Evolutionary conservation across 169 alveolate genomes (phyloP).

Genomic region (Miamiensis avidus): DNA sequence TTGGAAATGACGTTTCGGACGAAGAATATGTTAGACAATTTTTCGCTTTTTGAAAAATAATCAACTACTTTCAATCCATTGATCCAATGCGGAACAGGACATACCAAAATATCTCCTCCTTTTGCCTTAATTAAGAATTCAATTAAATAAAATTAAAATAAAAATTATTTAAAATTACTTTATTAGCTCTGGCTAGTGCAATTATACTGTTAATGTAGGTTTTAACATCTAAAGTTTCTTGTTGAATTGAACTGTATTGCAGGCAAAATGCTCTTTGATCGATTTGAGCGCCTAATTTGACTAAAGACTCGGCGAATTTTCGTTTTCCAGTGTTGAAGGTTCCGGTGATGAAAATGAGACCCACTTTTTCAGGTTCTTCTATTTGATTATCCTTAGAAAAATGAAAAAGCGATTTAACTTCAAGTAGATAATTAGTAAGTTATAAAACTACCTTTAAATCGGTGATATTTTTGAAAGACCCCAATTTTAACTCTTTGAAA

Average conservation of each 20-base stretch:
- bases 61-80: slow-evolving; percentile 2
- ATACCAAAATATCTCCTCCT: background rate
- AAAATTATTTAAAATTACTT: no score
- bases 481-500: slow-evolving; percentile 13
- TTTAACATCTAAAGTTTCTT: no score
- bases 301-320: slow-evolving; percentile 10
- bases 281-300: no score
- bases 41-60: slow-evolving; percentile 24
- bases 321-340: slow-evolving; percentile 11
- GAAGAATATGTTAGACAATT: slow-evolving; percentile 5
- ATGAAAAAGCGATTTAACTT: no score
- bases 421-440: background rate
- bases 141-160: no score
- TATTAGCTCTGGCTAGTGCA: background rate
- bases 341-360: slow-evolving; percentile 5
- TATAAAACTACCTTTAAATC: background rate
- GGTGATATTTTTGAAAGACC: slow-evolving; percentile 7
- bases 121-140: background rate
- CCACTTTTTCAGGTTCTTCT: background rate
- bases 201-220: no score
- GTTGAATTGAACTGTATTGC: no score
- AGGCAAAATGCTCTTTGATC: no score
- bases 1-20: slow-evolving; percentile 7
- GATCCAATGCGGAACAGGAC: slow-evolving; percentile 11
- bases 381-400: background rate